phyloP scores from a whole-genome alignment of 345 rosid species.

The Erodium maritimum region DNA sequence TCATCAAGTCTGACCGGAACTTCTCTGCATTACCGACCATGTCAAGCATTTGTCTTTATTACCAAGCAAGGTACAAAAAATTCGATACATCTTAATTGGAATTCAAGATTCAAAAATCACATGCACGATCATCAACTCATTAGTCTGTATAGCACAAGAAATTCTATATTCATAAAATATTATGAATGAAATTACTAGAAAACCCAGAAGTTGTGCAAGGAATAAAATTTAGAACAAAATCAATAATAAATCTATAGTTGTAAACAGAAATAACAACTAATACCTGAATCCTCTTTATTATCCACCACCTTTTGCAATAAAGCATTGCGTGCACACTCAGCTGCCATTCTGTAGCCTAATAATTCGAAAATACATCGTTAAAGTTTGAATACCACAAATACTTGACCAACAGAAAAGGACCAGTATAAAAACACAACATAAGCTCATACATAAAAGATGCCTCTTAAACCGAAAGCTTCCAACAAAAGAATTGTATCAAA shows the following conservation, averaged over 20 bases:
- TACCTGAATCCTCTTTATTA: slow-evolving; percentile 80
- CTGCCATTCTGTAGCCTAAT: slow-evolving; percentile 85
- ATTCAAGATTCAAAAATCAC: too few relatives aligned
- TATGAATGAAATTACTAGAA: neutral
- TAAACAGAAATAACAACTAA: neutral
- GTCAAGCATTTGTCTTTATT: neutral
- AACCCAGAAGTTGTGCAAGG: neutral
- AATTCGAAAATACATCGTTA: neutral
- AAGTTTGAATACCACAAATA: too few relatives aligned
- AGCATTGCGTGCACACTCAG: slow-evolving; percentile 83
- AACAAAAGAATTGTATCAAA: neutral
- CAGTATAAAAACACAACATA: neutral
- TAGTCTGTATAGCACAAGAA: too few relatives aligned
- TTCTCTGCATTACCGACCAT: slow-evolving; percentile 44
- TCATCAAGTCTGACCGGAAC: slow-evolving; percentile 74
- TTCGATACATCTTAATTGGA: too few relatives aligned
- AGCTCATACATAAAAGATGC: neutral
- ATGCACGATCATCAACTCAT: too few relatives aligned
- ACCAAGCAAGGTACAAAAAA: neutral
- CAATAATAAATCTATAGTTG: neutral
- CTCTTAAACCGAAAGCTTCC: neutral
- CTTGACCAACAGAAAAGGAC: neutral
- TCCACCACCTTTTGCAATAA: slow-evolving; percentile 53
- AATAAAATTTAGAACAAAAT: too few relatives aligned
- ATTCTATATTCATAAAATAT: too few relatives aligned